Evolutionary conservation across 208 protist species (phyloP), one percentile per base, ranked within the genome.

Genomic region (Herpetomonas tarakana): DNA sequence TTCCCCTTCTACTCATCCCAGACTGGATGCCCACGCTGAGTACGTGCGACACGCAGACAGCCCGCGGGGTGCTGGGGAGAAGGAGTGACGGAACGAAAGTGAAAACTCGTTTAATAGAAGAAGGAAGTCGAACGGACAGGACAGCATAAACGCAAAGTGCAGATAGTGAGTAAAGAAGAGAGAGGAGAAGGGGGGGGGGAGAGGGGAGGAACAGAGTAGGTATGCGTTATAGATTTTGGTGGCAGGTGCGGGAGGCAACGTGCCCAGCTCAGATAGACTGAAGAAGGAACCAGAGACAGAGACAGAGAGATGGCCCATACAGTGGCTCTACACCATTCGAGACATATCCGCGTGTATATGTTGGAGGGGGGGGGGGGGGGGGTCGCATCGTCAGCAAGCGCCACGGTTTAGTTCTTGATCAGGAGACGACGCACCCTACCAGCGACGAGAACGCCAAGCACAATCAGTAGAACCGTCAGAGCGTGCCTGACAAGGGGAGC

Each of bases 361-460:
- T 55, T 58, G 4, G 52, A 49, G 11, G 19, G 35, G 35, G 14
- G 35, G 35, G 35, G 6, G 6, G 35, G 35, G 6, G 35, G 6
- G 35, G 35, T 41, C 9, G 19, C 44, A n/a, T n/a, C n/a, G n/a
- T n/a, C n/a, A n/a, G n/a, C n/a, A n/a, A n/a, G n/a, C n/a, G n/a
- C 19, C 6, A 7, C 44, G 19, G 4, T 22, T 22, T 49, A 49
- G 44, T 22, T 49, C 60, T 74, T 68, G 26, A 79, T 26, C 9
- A 71, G 50, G 31, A 70, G 76, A 2, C n/a, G 22, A 18, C 52
- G 24, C 27, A 76, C 51, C 24, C 65, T 66, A 39, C 69, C 63
- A 29, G 68, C 66, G 41, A 82, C 54, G 16, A 49, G 44, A 11
- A 49, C 44, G 19, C 44, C 44, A 11, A 49, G 16, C 9, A 49